These are phyloP conservation scores for Kwoniella dejecticola DNA, from an alignment of 768 basidiomycete species.

Conservation along the genomic window DNA sequence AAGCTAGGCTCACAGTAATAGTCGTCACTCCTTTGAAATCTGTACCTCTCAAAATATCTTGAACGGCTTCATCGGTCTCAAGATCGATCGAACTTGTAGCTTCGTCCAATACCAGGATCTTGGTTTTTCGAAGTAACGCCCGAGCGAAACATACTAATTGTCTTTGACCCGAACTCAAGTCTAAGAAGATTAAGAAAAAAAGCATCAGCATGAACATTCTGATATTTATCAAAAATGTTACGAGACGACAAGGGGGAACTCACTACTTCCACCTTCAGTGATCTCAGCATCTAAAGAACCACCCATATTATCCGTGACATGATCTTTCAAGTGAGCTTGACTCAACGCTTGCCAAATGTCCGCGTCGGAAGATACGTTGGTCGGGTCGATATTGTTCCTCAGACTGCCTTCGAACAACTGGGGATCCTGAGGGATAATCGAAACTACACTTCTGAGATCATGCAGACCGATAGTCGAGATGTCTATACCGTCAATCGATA, in stretches of 20 bases:
- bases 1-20: slow-evolving; percentile 60
- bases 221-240: slow-evolving; percentile 67
- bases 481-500: slow-evolving; percentile 83
- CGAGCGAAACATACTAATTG: slow-evolving; percentile 88
- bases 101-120: slow-evolving; percentile 91
- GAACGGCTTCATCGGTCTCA: slow-evolving; percentile 84
- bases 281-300: slow-evolving; percentile 54
- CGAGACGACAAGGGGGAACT: slow-evolving; percentile 5
- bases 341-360: slow-evolving; percentile 86
- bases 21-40: slow-evolving; percentile 78
- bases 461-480: slow-evolving; percentile 59
- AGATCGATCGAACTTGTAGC: slow-evolving; percentile 85
- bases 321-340: slow-evolving; percentile 61
- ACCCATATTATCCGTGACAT: slow-evolving; percentile 49
- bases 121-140: slow-evolving; percentile 78
- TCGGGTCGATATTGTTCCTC: slow-evolving; percentile 81
- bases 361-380: slow-evolving; percentile 69
- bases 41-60: slow-evolving; percentile 79
- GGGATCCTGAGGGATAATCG: slow-evolving; percentile 77
- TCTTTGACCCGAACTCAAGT: slow-evolving; percentile 79
- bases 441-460: slow-evolving; percentile 59
- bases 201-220: neutral
- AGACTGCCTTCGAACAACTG: slow-evolving; percentile 57
- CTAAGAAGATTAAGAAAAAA: slow-evolving; percentile 56
- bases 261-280: slow-evolving; percentile 43